Conservation (phyloP, 2,329 filamentous ascomycete genomes). For the Xylogone sp. region DNA sequence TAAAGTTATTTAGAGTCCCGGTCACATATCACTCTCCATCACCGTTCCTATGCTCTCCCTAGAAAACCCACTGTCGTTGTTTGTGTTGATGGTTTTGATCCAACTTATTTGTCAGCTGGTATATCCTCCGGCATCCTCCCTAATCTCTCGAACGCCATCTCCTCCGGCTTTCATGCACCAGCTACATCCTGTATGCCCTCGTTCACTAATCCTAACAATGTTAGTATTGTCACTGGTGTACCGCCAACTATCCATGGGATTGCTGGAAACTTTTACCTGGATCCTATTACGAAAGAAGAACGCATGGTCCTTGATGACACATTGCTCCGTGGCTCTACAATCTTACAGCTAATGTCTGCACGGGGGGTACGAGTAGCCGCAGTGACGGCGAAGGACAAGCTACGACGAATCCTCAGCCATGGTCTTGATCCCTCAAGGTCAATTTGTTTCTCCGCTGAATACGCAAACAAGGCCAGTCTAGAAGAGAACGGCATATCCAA, state of each 20-base stretch:
- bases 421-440: constrained; percentile 25
- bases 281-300: constrained; percentile 34
- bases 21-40: constrained; percentile 18
- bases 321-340: constrained; percentile 36
- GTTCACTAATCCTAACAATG: constrained; percentile 42
- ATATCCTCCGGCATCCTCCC: constrained; percentile 31
- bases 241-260: constrained; percentile 37
- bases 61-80: constrained; percentile 34
- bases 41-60: constrained; percentile 28
- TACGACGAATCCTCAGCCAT: constrained; percentile 36
- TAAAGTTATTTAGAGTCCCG: neutral
- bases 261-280: constrained; percentile 40
- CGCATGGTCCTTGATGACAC: constrained; percentile 38
- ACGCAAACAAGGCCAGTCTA: constrained; percentile 25
- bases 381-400: constrained; percentile 41
- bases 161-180: constrained; percentile 34
- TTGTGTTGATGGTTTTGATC: constrained; percentile 41
- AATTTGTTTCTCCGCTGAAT: constrained; percentile 37
- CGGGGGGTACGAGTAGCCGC: constrained; percentile 37
- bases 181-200: constrained; percentile 39
- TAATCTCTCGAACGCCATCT: constrained; percentile 26
- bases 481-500: constrained; percentile 32
- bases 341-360: constrained; percentile 35
- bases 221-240: constrained; percentile 40
- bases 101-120: constrained; percentile 34